Percentiles rank a stretch among this genome's conserved stretches.
These are phyloP conservation scores for Saccharum hybrid DNA, from an alignment of 202 grass and related monocot genomes.

Conservation along the genomic window DNA sequence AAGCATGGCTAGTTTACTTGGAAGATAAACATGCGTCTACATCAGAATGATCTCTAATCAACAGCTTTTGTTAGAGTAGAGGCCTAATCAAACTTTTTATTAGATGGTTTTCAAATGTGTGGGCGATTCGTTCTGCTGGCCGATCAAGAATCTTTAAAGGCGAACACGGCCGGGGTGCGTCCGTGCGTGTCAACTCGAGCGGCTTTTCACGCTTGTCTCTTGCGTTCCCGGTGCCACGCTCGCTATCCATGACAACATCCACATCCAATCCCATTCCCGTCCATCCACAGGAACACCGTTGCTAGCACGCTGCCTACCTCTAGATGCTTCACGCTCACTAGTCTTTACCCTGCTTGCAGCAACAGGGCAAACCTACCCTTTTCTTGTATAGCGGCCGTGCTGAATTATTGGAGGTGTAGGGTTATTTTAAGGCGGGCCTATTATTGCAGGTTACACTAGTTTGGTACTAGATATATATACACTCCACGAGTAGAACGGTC, in stretches of 20 bases:
- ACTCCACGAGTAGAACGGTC: background rate
- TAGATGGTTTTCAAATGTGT: conserved; percentile 32
- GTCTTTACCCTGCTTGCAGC: background rate
- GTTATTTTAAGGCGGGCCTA: background rate
- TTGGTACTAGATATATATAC: background rate
- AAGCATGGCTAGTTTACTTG: background rate
- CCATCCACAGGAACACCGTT: background rate
- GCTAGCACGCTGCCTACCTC: background rate
- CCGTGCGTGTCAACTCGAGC: background rate
- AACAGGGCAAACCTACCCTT: background rate
- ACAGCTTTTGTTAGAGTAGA: background rate
- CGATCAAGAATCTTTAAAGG: conserved; percentile 35
- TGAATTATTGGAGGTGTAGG: background rate
- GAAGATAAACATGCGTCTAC: conserved; percentile 20
- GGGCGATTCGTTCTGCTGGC: background rate
- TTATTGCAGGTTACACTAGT: conserved; percentile 1
- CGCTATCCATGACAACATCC: conserved; percentile 8
- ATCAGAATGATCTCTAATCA: conserved; percentile 2
- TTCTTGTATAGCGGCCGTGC: background rate
- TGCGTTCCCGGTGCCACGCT: background rate
- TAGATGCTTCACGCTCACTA: conserved; percentile 19
- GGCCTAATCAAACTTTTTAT: conserved; percentile 7
- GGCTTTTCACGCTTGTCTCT: conserved; percentile 21
- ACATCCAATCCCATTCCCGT: background rate
- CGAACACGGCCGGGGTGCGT: background rate